phyloP scores from a whole-genome alignment of 2,329 filamentous ascomycete species.

The Ophiocordyceps robertsii region DNA sequence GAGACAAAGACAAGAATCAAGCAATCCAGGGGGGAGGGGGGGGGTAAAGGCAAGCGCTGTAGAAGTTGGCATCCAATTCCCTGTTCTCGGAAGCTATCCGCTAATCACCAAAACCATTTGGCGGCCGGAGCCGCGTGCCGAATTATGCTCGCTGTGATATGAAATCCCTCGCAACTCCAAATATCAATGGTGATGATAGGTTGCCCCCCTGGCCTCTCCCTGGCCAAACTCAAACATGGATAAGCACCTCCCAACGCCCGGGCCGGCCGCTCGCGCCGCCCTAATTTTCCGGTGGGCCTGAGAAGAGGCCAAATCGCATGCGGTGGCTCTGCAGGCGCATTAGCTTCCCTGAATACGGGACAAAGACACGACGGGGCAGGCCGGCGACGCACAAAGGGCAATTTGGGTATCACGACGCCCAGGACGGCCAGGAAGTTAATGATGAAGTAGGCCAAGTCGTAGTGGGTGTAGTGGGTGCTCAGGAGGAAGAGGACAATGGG shows the following conservation, averaged over 20 bases:
- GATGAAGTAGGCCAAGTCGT: slow-evolving; percentile 90
- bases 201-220: neutral
- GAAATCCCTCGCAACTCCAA: slow-evolving; percentile 10
- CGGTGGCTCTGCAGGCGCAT: slow-evolving; percentile 50
- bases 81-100: slow-evolving; percentile 11
- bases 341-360: slow-evolving; percentile 7
- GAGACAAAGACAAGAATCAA: neutral
- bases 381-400: slow-evolving; percentile 63
- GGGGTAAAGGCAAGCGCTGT: slow-evolving; percentile 6
- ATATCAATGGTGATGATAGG: neutral
- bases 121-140: slow-evolving; percentile 14
- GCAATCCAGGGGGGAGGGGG: neutral
- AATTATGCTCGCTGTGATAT: slow-evolving; percentile 21
- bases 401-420: slow-evolving; percentile 87
- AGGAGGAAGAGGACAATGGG: slow-evolving; percentile 89
- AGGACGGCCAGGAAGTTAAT: slow-evolving; percentile 93
- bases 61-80: slow-evolving; percentile 16
- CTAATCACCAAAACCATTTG: slow-evolving; percentile 12
- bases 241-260: slow-evolving; percentile 3
- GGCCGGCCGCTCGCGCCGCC: neutral
- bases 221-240: slow-evolving; percentile 2
- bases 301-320: slow-evolving; percentile 64
- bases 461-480: slow-evolving; percentile 98
- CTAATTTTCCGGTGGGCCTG: slow-evolving; percentile 49
- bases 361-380: neutral